A percentile compares a stretch with the other conserved stretches of the same genome.
These are phyloP conservation scores for Trichoderma parareesei DNA, from an alignment of 495 filamentous ascomycete genomes.

Conservation along the genomic window DNA sequence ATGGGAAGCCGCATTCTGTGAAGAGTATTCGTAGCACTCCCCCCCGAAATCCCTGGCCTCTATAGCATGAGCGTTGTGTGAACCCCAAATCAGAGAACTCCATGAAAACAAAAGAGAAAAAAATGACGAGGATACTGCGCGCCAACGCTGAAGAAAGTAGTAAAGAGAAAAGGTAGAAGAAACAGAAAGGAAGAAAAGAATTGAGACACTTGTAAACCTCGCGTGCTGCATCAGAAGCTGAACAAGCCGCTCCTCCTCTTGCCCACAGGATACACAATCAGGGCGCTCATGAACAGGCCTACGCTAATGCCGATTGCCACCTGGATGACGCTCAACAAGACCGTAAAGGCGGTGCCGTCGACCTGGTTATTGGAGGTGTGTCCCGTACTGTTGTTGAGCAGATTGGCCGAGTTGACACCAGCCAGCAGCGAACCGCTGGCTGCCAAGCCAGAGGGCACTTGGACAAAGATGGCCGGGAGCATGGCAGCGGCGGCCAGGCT, in stretches of 20 bases:
- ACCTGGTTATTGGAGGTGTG: slow-evolving; percentile 28
- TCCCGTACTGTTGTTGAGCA: slow-evolving; percentile 38
- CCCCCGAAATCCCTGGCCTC: not conserved
- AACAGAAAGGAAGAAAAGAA: not conserved
- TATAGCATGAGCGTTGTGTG: not conserved
- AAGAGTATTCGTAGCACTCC: not conserved
- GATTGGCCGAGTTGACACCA: slow-evolving; percentile 77
- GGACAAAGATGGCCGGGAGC: slow-evolving; percentile 88
- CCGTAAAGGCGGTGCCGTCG: slow-evolving; percentile 62
- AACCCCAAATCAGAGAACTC: not conserved
- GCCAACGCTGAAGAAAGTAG: not conserved
- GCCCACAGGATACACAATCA: slow-evolving; percentile 85
- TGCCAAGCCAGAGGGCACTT: slow-evolving; percentile 84
- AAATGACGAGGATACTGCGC: not conserved
- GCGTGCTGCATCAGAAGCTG: slow-evolving; percentile 53
- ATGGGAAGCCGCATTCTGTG: not conserved
- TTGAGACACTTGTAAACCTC: not conserved
- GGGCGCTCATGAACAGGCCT: slow-evolving; percentile 75
- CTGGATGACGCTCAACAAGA: slow-evolving; percentile 82
- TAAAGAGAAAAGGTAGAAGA: not conserved
- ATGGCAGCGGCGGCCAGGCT: slow-evolving; percentile 83
- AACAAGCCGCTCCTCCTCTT: slow-evolving; percentile 87
- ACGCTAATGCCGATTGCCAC: slow-evolving; percentile 91
- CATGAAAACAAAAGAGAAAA: not conserved
- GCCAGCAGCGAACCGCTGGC: slow-evolving; percentile 74